These are phyloP conservation scores for Incumbomyces lentus DNA, from an alignment of 2,329 filamentous ascomycete genomes.

Conservation along the genomic window DNA sequence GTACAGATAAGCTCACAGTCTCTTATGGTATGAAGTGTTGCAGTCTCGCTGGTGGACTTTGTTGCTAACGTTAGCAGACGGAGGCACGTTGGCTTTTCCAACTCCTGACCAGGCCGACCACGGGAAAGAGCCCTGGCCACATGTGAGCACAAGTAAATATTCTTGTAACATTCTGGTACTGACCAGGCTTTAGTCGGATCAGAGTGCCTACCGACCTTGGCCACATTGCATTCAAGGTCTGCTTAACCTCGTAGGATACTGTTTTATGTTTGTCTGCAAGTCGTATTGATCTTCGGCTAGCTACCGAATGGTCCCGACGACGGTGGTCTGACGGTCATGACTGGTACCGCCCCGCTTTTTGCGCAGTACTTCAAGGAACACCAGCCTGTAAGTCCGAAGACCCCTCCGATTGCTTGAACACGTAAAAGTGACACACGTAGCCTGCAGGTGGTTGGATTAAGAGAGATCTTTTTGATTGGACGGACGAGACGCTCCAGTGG, in stretches of 20 bases:
- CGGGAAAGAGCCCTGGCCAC: too few relatives aligned
- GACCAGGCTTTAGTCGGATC: too few relatives aligned
- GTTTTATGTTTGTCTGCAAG: slow-evolving; percentile 21
- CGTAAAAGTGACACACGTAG: too few relatives aligned
- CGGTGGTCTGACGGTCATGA: slow-evolving; percentile 38
- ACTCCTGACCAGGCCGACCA: too few relatives aligned
- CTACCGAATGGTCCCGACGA: slow-evolving; percentile 37
- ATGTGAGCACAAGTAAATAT: too few relatives aligned
- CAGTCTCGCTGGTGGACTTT: slow-evolving; percentile 31
- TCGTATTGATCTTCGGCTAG: slow-evolving; percentile 24
- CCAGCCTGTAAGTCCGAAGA: slow-evolving; percentile 23
- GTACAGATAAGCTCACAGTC: slow-evolving; percentile 19
- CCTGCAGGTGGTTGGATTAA: slow-evolving; percentile 20
- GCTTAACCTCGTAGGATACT: slow-evolving; percentile 27
- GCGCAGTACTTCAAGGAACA: slow-evolving; percentile 37
- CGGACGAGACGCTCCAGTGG: slow-evolving; percentile 34
- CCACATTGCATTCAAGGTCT: slow-evolving; percentile 34
- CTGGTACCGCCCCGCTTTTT: slow-evolving; percentile 32
- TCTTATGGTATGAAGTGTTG: slow-evolving; percentile 33
- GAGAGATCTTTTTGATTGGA: slow-evolving; percentile 35
- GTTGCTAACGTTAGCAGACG: too few relatives aligned
- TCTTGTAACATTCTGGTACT: too few relatives aligned
- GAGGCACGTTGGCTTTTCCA: too few relatives aligned
- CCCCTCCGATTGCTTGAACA: slow-evolving; percentile 20
- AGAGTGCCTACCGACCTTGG: slow-evolving; percentile 32